Evolutionary conservation across 225 moss, liverwort and hornwort species (phyloP).

Genomic region (Rhytidiadelphus loreus): DNA sequence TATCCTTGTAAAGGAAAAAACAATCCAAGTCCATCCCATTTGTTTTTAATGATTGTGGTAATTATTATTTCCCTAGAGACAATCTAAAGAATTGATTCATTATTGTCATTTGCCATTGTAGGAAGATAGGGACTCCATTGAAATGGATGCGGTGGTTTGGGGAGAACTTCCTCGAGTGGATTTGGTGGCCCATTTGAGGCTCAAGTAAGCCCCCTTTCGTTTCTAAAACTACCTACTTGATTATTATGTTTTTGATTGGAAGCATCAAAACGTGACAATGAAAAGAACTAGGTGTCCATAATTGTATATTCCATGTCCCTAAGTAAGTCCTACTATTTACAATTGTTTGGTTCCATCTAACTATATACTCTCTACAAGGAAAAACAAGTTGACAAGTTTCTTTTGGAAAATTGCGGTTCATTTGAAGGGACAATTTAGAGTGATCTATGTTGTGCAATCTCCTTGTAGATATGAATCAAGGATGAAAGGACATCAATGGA

Average conservation of each 20-base stretch:
- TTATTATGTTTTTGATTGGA: background rate
- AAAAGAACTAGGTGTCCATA: rapidly evolving
- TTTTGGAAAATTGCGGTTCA: background rate
- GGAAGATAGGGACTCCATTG: background rate
- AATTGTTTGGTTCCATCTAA: rapidly evolving
- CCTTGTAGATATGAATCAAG: background rate
- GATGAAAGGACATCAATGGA: background rate
- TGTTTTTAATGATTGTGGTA: background rate
- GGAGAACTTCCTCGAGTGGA: background rate
- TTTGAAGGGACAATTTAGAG: too few relatives aligned
- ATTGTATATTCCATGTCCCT: background rate
- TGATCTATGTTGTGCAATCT: background rate
- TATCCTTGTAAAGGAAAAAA: too few relatives aligned
- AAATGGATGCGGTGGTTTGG: background rate
- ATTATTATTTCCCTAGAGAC: rapidly evolving
- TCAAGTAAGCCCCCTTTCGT: background rate
- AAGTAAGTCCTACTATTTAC: background rate
- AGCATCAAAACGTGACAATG: background rate
- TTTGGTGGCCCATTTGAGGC: too few relatives aligned
- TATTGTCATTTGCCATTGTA: background rate
- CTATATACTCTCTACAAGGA: too few relatives aligned
- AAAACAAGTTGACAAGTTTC: background rate
- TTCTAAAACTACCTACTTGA: too few relatives aligned
- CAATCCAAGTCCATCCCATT: background rate
- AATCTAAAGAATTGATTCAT: too few relatives aligned